Conservation (phyloP, 768 basidiomycete genomes). For the Amanita thiersii region DNA sequence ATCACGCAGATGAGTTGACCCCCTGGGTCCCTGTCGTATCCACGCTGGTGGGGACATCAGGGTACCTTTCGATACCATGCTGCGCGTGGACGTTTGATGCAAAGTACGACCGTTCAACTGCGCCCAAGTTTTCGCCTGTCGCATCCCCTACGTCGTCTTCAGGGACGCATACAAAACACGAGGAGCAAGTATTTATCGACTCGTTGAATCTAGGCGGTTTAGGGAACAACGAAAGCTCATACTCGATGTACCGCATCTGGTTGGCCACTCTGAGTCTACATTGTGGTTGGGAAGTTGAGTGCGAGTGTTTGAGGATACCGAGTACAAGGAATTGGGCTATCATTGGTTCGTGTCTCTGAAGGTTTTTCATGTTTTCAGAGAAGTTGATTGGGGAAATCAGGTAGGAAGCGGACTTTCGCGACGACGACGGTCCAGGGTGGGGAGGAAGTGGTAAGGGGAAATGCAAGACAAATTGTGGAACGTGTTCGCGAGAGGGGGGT, state of each 20-base stretch:
- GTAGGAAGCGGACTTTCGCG: conserved; percentile 17
- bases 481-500: conserved; percentile 52
- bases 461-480: conserved; percentile 45
- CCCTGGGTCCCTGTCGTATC: conserved; percentile 89
- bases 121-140: conserved; percentile 21
- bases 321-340: conserved; percentile 93
- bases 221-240: conserved; percentile 56
- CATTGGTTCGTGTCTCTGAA: conserved; percentile 47
- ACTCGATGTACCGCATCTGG: conserved; percentile 84
- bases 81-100: conserved; percentile 80
- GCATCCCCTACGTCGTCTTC: not conserved
- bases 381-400: conserved; percentile 2
- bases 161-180: not conserved
- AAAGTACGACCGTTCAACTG: conserved; percentile 47
- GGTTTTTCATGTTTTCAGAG: conserved; percentile 4
- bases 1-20: conserved; percentile 94
- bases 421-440: too few species aligned
- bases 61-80: conserved; percentile 83
- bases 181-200: conserved; percentile 16
- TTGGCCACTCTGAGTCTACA: conserved; percentile 61
- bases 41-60: conserved; percentile 48
- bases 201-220: conserved; percentile 55
- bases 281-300: conserved; percentile 85
- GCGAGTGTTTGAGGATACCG: conserved; percentile 82
- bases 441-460: conserved; percentile 24